These are phyloP conservation scores for Narthecium ossifragum DNA, from an alignment of 106 monocot genomes.

Conservation along the genomic window DNA sequence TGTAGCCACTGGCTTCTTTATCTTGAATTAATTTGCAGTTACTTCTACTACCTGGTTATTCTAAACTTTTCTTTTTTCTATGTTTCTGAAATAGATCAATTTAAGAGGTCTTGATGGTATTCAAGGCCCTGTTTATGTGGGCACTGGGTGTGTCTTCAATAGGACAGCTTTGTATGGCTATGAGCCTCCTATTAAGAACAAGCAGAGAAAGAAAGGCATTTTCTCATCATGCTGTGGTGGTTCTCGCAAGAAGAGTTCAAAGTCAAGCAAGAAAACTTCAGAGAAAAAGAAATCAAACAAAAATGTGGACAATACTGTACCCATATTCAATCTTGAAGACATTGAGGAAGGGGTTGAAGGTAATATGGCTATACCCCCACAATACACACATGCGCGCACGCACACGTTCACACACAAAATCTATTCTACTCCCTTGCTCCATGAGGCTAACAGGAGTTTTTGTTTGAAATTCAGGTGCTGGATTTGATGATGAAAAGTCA, in stretches of 20 bases:
- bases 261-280: constrained; percentile 22
- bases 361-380: no score
- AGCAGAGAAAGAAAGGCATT: constrained; percentile 15
- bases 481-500: constrained; percentile 16
- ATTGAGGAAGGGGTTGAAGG: constrained; percentile 51
- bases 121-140: constrained; percentile 48
- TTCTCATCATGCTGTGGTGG: constrained; percentile 33
- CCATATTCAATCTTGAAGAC: constrained; percentile 38
- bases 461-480: constrained; percentile 9
- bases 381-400: no score
- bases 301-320: constrained; percentile 26
- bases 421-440: not conserved
- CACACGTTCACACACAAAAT: no score
- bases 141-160: constrained; percentile 45
- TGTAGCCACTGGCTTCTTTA: no score
- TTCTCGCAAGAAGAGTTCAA: constrained; percentile 29
- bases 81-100: constrained; percentile 27
- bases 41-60: no score
- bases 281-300: constrained; percentile 37
- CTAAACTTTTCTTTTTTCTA: not conserved
- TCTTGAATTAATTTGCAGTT: no score
- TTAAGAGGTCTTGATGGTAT: constrained; percentile 45
- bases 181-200: constrained; percentile 37
- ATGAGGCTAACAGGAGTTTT: not conserved
- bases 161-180: constrained; percentile 47